Percentiles rank a stretch among this genome's conserved stretches.
phyloP scores from a whole-genome alignment of 805 yeast species.

The Candida sithepensis region DNA sequence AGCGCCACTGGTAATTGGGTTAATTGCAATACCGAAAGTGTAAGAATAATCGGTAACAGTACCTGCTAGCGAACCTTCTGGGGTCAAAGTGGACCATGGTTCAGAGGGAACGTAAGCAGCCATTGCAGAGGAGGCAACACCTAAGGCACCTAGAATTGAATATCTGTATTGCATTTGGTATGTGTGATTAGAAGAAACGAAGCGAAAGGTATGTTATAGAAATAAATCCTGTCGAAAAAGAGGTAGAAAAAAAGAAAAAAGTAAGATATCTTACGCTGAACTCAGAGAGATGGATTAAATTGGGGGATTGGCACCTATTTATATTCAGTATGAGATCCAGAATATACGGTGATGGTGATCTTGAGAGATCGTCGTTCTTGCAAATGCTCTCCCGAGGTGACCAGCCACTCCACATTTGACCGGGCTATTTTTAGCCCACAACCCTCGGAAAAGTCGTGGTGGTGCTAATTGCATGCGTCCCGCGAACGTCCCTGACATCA shows the following conservation, averaged over 20 bases:
- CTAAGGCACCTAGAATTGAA: constrained; percentile 33
- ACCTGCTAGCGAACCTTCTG: constrained; percentile 49
- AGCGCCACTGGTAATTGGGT: constrained; percentile 36
- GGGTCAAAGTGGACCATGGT: constrained; percentile 73
- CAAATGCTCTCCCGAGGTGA: not conserved
- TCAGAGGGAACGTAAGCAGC: constrained; percentile 66
- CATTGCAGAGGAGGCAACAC: constrained; percentile 44
- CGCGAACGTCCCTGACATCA: not conserved
- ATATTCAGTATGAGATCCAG: not conserved
- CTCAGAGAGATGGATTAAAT: not conserved
- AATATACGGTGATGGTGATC: not conserved
- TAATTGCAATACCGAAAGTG: constrained; percentile 67
- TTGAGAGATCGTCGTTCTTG: not conserved
- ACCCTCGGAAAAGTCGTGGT: not conserved
- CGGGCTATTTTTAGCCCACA: not conserved
- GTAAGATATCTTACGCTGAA: not conserved
- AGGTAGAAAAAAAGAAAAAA: no score
- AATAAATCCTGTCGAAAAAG: not conserved
- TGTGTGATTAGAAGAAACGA: not conserved
- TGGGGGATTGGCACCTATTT: not conserved
- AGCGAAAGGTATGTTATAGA: not conserved
- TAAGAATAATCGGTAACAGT: constrained; percentile 54
- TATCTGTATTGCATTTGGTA: constrained; percentile 41
- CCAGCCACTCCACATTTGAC: not conserved
- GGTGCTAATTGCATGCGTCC: not conserved